Conservation (phyloP, 495 filamentous ascomycete genomes). For the Pseudoneurospora amorphoporcata region DNA sequence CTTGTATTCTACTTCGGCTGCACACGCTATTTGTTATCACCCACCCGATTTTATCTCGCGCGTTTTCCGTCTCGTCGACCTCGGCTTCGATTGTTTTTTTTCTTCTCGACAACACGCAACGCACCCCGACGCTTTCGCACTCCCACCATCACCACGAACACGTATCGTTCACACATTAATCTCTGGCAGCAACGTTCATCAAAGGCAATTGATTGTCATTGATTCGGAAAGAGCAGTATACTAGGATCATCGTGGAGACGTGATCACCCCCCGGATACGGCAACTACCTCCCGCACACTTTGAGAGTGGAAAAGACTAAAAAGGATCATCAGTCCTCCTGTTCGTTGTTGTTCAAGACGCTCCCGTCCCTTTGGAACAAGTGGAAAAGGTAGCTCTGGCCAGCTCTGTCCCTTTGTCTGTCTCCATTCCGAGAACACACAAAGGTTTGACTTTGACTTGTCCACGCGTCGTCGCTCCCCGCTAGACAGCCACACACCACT, state of each 20-base stretch:
- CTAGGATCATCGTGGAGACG: background rate
- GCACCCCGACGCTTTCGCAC: background rate
- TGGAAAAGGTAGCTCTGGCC: background rate
- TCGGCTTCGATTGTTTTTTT: background rate
- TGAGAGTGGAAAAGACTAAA: background rate
- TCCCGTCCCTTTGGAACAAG: background rate
- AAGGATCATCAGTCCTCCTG: background rate
- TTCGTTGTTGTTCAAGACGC: background rate
- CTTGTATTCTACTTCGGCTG: constrained; percentile 22
- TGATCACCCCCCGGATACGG: background rate
- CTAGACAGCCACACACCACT: background rate
- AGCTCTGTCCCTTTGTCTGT: background rate
- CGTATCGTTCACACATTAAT: background rate
- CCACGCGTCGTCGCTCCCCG: background rate
- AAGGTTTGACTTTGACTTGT: background rate
- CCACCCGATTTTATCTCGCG: constrained; percentile 4
- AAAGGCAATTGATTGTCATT: background rate
- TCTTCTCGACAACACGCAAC: background rate
- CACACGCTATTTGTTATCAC: background rate
- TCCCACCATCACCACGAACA: background rate
- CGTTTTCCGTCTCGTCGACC: constrained; percentile 12
- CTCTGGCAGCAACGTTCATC: background rate
- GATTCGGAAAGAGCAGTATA: background rate
- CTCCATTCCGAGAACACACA: background rate
- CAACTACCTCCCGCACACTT: background rate